phyloP scores from a whole-genome alignment of 257 asterid genomes.

The Salvia rosmarinus region DNA sequence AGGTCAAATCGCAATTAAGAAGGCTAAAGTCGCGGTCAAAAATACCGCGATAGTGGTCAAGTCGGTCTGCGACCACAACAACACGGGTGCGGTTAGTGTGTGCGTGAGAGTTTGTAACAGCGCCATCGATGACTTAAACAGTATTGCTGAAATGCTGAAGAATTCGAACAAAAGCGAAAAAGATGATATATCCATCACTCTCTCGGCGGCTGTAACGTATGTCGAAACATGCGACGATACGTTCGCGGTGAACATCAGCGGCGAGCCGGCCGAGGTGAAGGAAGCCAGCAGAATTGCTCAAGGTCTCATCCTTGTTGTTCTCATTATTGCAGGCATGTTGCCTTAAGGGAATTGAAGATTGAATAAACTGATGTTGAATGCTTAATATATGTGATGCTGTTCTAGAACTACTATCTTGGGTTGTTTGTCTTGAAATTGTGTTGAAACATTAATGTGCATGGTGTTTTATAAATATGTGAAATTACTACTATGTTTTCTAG shows the following conservation, averaged over 20 bases:
- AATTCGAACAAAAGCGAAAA: neutral
- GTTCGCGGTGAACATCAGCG: neutral
- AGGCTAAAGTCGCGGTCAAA: neutral
- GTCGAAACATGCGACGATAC: neutral
- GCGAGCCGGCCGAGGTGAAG: neutral
- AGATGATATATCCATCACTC: neutral
- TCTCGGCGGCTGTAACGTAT: neutral
- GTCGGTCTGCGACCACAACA: neutral
- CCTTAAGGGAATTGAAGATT: too few relatives aligned
- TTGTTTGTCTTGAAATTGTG: too few relatives aligned
- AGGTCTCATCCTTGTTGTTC: neutral
- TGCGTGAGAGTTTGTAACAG: slow-evolving; percentile 32
- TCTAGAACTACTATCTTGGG: too few relatives aligned
- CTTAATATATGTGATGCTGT: too few relatives aligned
- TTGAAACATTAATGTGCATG: too few relatives aligned
- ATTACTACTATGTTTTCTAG: too few relatives aligned
- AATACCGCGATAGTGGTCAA: neutral
- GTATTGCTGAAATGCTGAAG: neutral
- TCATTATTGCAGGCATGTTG: neutral
- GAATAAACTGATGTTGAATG: too few relatives aligned
- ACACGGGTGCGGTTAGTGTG: neutral
- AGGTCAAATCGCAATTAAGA: slow-evolving; percentile 18
- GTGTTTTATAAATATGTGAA: too few relatives aligned
- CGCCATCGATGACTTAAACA: neutral
- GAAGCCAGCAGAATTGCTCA: neutral